Base-by-base conservation (phyloP, 192 early-diverging fungal species). In the Podila clonocystis region DNA sequence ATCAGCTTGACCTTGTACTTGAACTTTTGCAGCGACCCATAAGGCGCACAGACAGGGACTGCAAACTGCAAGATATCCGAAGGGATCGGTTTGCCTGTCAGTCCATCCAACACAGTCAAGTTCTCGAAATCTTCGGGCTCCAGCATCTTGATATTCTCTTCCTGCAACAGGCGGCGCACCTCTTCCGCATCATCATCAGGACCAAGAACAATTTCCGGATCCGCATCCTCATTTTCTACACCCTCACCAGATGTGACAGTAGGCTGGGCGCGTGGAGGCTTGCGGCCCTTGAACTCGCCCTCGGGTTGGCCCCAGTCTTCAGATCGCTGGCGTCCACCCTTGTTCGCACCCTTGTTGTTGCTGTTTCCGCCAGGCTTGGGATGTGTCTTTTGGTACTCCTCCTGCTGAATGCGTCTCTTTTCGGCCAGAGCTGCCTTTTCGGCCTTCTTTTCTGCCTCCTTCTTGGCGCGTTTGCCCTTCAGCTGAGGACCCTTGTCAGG, bases 1-100 rank as follows among this genome's bases (percentile, higher is more conserved):
- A 91, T 84, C 30, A 99, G 85, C 75, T 99, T 99, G 33, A 97
- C 91, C 78, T 95, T 97, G 85, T 97, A 99, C 84, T 96, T 97
- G 88, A 91, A 97, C 69, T 92, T 91, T 31, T 92, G 91, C 17
- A 99, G 83, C 5, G 93, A 89, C 9, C 72, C 68, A 88, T 97
- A 99, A 0, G 97, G 98, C 1, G 95, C 97, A 82, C 97, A 97
- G 11, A 99, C 94, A 0, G 98, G 95, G 12, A 99, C 87, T 13
- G 95, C 96, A 85, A 91, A 91, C 50, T 89, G 85, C 19, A 99
- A 73, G 36, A 90, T 91, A 84, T 99, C 98, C 2, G 91, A 87
- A 0, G 91, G 85, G 45, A 93, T 73, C 5, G 98, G 98, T 28
- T 89, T 75, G 8, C 91, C 88, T 1, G 95, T 98, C 63, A 99